Evolutionary conservation across 2,329 filamentous ascomycete species (phyloP).

Genomic region (Cyclaneusma minus): DNA sequence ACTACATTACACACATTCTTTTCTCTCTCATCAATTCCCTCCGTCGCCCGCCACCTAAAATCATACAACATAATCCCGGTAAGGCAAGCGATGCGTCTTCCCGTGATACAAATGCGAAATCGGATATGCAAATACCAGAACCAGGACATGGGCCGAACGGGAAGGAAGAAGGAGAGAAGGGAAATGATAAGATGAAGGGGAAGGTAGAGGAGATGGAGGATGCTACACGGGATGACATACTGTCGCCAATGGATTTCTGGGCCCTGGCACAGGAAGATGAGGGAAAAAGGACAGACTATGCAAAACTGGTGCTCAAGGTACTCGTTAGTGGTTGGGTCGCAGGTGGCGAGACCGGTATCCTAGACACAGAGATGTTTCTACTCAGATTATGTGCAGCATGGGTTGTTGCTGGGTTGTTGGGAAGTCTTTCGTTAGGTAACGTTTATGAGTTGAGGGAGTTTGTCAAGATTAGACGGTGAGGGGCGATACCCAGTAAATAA

Average conservation of each 20-base stretch:
- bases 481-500: too few relatives aligned
- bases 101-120: too few relatives aligned
- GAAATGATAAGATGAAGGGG: constrained; percentile 24
- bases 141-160: constrained; percentile 25
- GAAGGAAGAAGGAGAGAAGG: constrained; percentile 5
- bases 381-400: too few relatives aligned
- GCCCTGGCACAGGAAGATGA: too few relatives aligned
- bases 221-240: neutral
- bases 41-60: too few relatives aligned
- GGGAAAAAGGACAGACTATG: constrained; percentile 4
- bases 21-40: constrained; percentile 30
- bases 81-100: too few relatives aligned
- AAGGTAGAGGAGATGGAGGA: constrained; percentile 1
- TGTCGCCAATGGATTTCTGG: too few relatives aligned
- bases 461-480: too few relatives aligned
- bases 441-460: too few relatives aligned
- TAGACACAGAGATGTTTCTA: constrained; percentile 9
- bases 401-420: too few relatives aligned
- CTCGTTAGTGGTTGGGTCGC: constrained; percentile 9
- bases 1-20: constrained; percentile 21
- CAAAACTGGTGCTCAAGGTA: constrained; percentile 5
- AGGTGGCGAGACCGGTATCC: constrained; percentile 8
- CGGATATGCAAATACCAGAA: constrained; percentile 22
- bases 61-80: too few relatives aligned
- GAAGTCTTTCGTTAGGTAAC: too few relatives aligned